These are phyloP conservation scores for Ceratorhiza oryzae-sativae DNA, from an alignment of 1,284 basidiomycete genomes.

Conservation along the genomic window DNA sequence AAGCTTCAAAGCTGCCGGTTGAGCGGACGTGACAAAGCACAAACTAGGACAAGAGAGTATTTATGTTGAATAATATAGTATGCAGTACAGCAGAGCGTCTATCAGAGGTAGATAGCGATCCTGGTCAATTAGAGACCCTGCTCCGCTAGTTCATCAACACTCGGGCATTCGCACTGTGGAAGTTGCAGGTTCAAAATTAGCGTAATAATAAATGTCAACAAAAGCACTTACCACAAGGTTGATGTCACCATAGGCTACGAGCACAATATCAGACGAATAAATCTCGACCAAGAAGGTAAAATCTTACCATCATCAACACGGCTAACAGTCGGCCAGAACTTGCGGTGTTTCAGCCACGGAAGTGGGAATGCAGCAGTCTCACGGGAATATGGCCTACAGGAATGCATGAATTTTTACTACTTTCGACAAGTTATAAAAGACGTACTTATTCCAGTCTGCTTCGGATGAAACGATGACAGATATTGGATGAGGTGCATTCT, in stretches of 20 bases:
- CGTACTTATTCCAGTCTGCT: conserved; percentile 83
- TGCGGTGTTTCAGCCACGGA: conserved; percentile 78
- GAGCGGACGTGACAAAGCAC: conserved; percentile 30
- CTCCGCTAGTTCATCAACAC: conserved; percentile 73
- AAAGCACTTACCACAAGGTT: conserved; percentile 72
- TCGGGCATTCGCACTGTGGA: conserved; percentile 82
- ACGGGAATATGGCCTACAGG: conserved; percentile 79
- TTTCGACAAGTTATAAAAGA: neutral
- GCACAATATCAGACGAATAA: conserved; percentile 23
- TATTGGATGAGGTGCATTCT: conserved; percentile 92
- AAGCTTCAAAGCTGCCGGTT: conserved; percentile 24
- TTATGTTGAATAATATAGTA: conserved; percentile 37
- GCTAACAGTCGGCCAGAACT: conserved; percentile 93
- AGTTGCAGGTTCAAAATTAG: conserved; percentile 30
- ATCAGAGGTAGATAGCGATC: neutral
- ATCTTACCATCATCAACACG: conserved; percentile 88
- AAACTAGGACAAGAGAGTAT: conserved; percentile 1
- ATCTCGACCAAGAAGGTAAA: neutral
- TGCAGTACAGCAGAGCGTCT: neutral
- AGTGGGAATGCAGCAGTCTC: conserved; percentile 86
- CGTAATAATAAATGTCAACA: neutral
- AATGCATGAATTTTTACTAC: neutral
- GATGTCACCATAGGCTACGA: conserved; percentile 77
- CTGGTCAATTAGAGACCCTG: conserved; percentile 23
- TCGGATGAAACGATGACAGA: conserved; percentile 72